These are phyloP conservation scores for Hygrophorus pudorinus DNA, from an alignment of 768 basidiomycete genomes.

Conservation along the genomic window DNA sequence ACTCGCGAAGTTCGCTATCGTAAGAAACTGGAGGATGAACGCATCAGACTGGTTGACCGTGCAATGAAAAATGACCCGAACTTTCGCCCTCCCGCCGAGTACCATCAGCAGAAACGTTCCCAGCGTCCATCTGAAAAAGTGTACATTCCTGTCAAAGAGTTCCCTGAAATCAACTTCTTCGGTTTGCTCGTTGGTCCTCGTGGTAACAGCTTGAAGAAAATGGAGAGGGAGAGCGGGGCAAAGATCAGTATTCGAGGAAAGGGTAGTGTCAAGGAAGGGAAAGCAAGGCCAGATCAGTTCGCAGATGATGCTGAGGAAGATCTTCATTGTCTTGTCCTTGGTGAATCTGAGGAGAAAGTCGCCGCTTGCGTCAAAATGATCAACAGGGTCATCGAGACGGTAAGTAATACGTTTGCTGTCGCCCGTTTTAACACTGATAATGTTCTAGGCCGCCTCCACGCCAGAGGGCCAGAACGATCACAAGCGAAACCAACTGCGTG, in stretches of 20 bases:
- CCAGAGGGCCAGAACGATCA: constrained; percentile 99
- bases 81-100: constrained; percentile 95
- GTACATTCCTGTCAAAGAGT: constrained; percentile 99
- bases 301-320: constrained; percentile 98
- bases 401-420: constrained; percentile 27
- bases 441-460: constrained; percentile 86
- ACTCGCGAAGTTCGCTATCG: constrained; percentile 98
- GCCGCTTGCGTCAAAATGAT: constrained; percentile 87
- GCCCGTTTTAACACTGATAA: not conserved
- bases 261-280: constrained; percentile 98
- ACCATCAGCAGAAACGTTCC: constrained; percentile 89
- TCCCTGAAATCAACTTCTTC: constrained; percentile 99
- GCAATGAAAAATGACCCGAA: constrained; percentile 98
- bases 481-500: constrained; percentile 97
- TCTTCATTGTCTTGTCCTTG: constrained; percentile 94
- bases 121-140: constrained; percentile 95
- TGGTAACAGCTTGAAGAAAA: constrained; percentile 98
- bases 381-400: constrained; percentile 96
- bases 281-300: constrained; percentile 88
- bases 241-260: constrained; percentile 99
- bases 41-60: constrained; percentile 85
- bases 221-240: constrained; percentile 96
- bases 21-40: constrained; percentile 89
- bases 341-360: constrained; percentile 89
- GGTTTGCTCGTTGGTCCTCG: constrained; percentile 96